phyloP scores from a whole-genome alignment of 495 filamentous ascomycete species.

The Massariosphaeria phaeospora region DNA sequence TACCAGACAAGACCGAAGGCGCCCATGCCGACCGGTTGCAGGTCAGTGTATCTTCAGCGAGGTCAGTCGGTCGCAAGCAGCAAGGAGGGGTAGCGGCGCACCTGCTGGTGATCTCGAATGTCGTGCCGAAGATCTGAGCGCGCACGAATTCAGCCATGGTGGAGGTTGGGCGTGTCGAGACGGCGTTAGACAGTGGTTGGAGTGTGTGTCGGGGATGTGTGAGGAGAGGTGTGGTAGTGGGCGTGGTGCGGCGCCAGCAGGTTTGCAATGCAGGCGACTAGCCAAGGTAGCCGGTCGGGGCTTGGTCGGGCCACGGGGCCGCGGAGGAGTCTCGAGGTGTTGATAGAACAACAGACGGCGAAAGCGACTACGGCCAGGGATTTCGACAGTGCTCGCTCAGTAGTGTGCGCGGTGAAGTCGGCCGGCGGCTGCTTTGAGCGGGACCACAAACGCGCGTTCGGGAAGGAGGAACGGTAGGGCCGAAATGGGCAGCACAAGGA shows the following conservation, averaged over 20 bases:
- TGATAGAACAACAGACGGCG: neutral
- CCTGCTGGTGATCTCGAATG: slow-evolving; percentile 99
- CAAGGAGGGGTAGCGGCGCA: slow-evolving; percentile 43
- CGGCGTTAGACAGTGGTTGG: slow-evolving; percentile 9
- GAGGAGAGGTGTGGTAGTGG: neutral
- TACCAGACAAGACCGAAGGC: slow-evolving; percentile 98
- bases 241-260: slow-evolving; percentile 5
- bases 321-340: neutral
- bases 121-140: slow-evolving; percentile 98
- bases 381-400: no score
- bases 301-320: neutral
- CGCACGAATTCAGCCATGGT: slow-evolving; percentile 77
- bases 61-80: slow-evolving; percentile 9
- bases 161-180: neutral
- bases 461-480: neutral
- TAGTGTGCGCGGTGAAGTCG: no score
- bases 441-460: neutral
- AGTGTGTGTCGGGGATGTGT: slow-evolving; percentile 3
- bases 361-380: neutral
- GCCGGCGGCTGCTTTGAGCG: neutral
- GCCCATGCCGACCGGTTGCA: slow-evolving; percentile 98
- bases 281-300: neutral
- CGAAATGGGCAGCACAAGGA: neutral
- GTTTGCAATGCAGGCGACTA: slow-evolving; percentile 1
- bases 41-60: slow-evolving; percentile 76